These are phyloP conservation scores for Hortaea werneckii DNA, from an alignment of 2,329 filamentous ascomycete genomes.

Conservation along the genomic window DNA sequence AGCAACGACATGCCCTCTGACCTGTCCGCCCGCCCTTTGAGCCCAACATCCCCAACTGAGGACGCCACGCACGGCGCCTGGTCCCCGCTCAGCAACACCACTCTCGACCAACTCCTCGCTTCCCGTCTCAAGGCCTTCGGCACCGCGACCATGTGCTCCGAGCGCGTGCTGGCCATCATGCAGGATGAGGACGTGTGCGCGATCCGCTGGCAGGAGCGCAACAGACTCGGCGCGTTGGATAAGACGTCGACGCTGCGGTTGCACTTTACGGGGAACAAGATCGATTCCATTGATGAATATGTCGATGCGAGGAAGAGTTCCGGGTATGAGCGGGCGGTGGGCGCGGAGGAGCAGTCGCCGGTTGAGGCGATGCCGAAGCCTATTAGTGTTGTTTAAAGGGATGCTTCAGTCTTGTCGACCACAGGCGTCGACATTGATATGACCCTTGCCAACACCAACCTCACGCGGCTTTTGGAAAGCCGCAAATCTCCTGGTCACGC, in stretches of 20 bases:
- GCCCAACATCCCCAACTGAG: neutral
- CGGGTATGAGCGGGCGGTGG: conserved; percentile 8
- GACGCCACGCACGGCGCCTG: conserved; percentile 6
- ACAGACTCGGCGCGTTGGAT: conserved; percentile 5
- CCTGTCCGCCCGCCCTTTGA: neutral
- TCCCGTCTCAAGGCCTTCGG: conserved; percentile 5
- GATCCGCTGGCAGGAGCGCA: conserved; percentile 7
- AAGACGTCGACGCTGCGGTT: conserved; percentile 6
- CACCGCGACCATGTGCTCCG: conserved; percentile 8
- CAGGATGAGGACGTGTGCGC: conserved; percentile 8
- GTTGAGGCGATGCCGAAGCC: neutral
- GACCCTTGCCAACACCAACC: neutral
- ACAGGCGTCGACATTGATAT: neutral
- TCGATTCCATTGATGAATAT: conserved; percentile 9
- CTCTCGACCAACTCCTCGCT: conserved; percentile 5
- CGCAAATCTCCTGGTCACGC: no score
- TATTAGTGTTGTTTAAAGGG: neutral
- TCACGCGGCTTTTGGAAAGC: neutral
- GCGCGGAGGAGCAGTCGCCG: neutral
- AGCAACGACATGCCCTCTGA: neutral
- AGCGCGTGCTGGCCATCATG: conserved; percentile 7
- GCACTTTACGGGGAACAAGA: conserved; percentile 5
- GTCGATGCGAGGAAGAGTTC: conserved; percentile 6
- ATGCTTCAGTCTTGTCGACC: no score
- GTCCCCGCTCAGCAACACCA: conserved; percentile 6